These are phyloP conservation scores for Fusarium torulosum DNA, from an alignment of 2,329 filamentous ascomycete species.

Conservation along the genomic window DNA sequence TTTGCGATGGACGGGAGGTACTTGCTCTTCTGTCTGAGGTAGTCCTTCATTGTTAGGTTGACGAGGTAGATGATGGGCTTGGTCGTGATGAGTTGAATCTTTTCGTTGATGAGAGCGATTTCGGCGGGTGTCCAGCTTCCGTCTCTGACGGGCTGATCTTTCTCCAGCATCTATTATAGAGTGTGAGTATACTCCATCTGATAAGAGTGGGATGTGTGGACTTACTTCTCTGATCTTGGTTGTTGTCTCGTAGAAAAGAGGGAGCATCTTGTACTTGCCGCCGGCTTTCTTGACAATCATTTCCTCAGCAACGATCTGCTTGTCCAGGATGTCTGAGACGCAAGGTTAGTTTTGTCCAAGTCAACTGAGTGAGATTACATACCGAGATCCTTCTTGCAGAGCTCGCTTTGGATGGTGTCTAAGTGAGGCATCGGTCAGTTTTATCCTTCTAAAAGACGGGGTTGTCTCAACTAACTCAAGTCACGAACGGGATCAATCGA, in stretches of 20 bases:
- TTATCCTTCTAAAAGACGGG: not conserved
- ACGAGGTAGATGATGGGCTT: constrained; percentile 61
- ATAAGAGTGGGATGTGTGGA: no score
- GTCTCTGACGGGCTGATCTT: constrained; percentile 57
- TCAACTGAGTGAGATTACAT: not conserved
- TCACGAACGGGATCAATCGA: constrained; percentile 60
- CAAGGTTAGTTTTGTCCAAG: not conserved
- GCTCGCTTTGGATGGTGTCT: constrained; percentile 48
- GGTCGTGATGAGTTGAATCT: constrained; percentile 60
- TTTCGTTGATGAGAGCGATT: constrained; percentile 60
- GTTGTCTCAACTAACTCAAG: constrained; percentile 51
- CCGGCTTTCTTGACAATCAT: constrained; percentile 57
- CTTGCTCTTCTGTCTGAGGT: constrained; percentile 61
- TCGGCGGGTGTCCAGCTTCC: constrained; percentile 59
- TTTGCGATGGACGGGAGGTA: constrained; percentile 59
- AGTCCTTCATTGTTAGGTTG: constrained; percentile 62
- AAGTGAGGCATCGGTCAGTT: constrained; percentile 12
- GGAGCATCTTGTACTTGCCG: constrained; percentile 61
- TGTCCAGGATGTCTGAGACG: constrained; percentile 54
- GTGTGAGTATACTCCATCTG: constrained; percentile 14
- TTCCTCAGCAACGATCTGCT: constrained; percentile 56
- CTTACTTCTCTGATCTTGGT: constrained; percentile 54
- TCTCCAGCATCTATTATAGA: constrained; percentile 52
- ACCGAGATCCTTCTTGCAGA: constrained; percentile 56
- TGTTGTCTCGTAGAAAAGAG: constrained; percentile 59